Conservation (phyloP, 176 grass and related monocot genomes). For the Avena sativa region DNA sequence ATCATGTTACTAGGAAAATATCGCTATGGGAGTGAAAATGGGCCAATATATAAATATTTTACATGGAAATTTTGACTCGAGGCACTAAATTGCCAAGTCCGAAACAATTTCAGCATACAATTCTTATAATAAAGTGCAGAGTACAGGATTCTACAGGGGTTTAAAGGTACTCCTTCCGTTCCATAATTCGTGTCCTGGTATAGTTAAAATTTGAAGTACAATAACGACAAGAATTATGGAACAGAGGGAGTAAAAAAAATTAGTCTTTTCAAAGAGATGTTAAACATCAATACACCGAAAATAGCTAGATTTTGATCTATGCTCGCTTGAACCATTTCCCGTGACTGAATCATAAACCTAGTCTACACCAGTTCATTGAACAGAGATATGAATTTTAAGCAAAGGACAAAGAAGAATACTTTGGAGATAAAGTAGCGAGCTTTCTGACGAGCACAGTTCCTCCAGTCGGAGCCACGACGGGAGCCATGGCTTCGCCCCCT, state of each 20-base stretch:
- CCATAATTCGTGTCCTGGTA: too few species aligned
- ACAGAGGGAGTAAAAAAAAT: too few species aligned
- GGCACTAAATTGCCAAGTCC: background rate
- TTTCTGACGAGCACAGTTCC: conserved; percentile 83
- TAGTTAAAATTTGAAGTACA: too few species aligned
- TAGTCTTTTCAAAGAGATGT: background rate
- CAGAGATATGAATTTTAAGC: background rate
- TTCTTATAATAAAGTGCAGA: background rate
- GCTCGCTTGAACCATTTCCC: background rate
- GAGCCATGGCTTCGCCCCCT: conserved; percentile 79
- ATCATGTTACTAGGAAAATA: background rate
- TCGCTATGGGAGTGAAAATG: background rate
- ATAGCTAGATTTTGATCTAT: background rate
- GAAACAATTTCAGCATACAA: background rate
- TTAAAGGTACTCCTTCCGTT: too few species aligned
- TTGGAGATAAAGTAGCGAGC: conserved; percentile 62
- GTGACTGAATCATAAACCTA: background rate
- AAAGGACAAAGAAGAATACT: conserved; percentile 44
- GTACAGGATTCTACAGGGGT: background rate
- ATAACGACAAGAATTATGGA: too few species aligned
- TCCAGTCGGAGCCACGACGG: conserved; percentile 41
- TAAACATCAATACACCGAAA: background rate
- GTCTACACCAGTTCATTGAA: background rate
- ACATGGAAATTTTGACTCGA: background rate
- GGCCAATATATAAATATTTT: background rate